Conservation (phyloP, 306 rosid genomes). For the Fagus crenata region DNA sequence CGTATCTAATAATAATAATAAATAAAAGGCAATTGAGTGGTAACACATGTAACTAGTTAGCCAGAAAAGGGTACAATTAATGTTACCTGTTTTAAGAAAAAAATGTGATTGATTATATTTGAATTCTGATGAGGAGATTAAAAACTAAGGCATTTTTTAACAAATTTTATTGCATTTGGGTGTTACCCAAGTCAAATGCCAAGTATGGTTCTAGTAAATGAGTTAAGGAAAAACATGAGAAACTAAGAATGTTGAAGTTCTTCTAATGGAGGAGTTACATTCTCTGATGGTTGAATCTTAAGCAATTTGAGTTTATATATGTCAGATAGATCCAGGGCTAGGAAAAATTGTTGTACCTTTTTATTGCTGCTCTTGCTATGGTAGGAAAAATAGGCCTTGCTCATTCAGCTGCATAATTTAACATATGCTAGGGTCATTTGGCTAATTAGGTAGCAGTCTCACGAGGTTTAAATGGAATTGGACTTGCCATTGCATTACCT, state of each 20-base stretch:
- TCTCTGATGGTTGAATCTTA: neutral
- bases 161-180: neutral
- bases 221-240: neutral
- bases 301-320: neutral
- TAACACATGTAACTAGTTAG: neutral
- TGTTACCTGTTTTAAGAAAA: neutral
- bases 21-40: neutral
- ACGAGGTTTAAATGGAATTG: constrained; percentile 85
- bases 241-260: neutral
- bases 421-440: neutral
- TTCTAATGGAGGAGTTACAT: neutral
- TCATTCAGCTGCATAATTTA: constrained; percentile 3
- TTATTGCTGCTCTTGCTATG: neutral
- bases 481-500: constrained; percentile 77
- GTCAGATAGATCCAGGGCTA: too few relatives aligned
- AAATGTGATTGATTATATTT: neutral
- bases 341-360: too few relatives aligned
- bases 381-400: neutral
- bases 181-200: too few relatives aligned
- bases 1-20: neutral
- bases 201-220: too few relatives aligned
- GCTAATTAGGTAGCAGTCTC: constrained; percentile 66
- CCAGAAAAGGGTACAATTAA: neutral
- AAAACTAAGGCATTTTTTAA: neutral
- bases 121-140: neutral